Conservation (phyloP, 2,329 filamentous ascomycete species). For the Epicoccum nigrum region DNA sequence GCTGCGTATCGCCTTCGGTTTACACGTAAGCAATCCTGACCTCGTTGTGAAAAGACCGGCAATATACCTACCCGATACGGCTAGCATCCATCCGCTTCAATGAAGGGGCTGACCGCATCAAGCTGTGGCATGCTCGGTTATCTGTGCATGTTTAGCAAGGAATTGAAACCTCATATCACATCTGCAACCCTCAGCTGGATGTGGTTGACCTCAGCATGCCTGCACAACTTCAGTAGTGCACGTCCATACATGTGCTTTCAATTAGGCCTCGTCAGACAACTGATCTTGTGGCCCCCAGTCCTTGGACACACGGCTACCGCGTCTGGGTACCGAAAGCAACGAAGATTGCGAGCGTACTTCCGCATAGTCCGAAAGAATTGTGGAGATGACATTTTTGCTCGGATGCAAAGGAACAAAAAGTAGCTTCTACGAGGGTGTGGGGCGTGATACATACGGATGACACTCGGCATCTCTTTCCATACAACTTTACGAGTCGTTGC, state of each 20-base stretch:
- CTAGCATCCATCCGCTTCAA: slow-evolving; percentile 4
- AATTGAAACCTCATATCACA: slow-evolving; percentile 15
- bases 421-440: slow-evolving; percentile 26
- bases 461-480: slow-evolving; percentile 31
- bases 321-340: slow-evolving; percentile 26
- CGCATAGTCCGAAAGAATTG: slow-evolving; percentile 23
- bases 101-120: slow-evolving; percentile 18
- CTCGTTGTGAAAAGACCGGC: slow-evolving; percentile 10
- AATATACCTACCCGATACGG: slow-evolving; percentile 9
- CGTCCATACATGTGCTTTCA: slow-evolving; percentile 6
- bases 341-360: slow-evolving; percentile 14
- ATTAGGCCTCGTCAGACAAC: slow-evolving; percentile 20
- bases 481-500: slow-evolving; percentile 25
- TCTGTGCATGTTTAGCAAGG: slow-evolving; percentile 15
- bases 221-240: slow-evolving; percentile 15
- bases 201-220: slow-evolving; percentile 8
- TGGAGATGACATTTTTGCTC: slow-evolving; percentile 39
- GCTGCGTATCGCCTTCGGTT: slow-evolving; percentile 5
- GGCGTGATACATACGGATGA: slow-evolving; percentile 39
- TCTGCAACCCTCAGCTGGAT: slow-evolving; percentile 10
- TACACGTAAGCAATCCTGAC: slow-evolving; percentile 16
- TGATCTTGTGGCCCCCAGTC: slow-evolving; percentile 16
- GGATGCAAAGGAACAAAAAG: slow-evolving; percentile 24
- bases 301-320: slow-evolving; percentile 9
- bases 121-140: slow-evolving; percentile 18